phyloP scores from a whole-genome alignment of 768 basidiomycete genomes.

The Hebeloma cylindrosporum region DNA sequence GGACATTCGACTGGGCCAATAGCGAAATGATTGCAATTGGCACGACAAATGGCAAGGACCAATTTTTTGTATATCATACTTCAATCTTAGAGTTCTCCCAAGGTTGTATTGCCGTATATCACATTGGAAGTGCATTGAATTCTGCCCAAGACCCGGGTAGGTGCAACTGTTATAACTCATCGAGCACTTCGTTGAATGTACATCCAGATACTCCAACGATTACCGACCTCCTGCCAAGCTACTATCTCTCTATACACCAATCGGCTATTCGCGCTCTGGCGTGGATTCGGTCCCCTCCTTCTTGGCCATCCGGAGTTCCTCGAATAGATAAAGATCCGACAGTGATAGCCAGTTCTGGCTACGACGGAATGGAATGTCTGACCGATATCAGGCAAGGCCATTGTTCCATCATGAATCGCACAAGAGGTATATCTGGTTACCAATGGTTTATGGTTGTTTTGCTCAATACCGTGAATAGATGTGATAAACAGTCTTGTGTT shows the following conservation, averaged over 20 bases:
- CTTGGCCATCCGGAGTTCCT: conserved; percentile 44
- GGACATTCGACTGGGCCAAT: conserved; percentile 88
- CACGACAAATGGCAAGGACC: conserved; percentile 75
- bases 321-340: conserved; percentile 60
- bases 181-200: not conserved
- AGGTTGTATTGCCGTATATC: conserved; percentile 61
- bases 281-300: conserved; percentile 72
- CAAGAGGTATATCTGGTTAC: conserved; percentile 52
- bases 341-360: conserved; percentile 73
- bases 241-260: conserved; percentile 75
- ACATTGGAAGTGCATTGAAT: conserved; percentile 46
- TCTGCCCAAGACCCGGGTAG: conserved; percentile 31
- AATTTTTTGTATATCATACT: not conserved
- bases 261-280: conserved; percentile 74
- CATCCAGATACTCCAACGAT: conserved; percentile 28
- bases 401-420: conserved; percentile 72
- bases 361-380: conserved; percentile 75
- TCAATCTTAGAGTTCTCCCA: conserved; percentile 7
- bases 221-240: conserved; percentile 58
- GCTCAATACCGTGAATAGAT: conserved; percentile 40
- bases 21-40: conserved; percentile 82
- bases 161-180: conserved; percentile 8
- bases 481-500: conserved; percentile 69
- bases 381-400: conserved; percentile 75
- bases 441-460: not conserved